Percentiles rank a stretch among this genome's conserved stretches.
phyloP scores from a whole-genome alignment of 768 basidiomycete species.

The Nidula microcarpa region DNA sequence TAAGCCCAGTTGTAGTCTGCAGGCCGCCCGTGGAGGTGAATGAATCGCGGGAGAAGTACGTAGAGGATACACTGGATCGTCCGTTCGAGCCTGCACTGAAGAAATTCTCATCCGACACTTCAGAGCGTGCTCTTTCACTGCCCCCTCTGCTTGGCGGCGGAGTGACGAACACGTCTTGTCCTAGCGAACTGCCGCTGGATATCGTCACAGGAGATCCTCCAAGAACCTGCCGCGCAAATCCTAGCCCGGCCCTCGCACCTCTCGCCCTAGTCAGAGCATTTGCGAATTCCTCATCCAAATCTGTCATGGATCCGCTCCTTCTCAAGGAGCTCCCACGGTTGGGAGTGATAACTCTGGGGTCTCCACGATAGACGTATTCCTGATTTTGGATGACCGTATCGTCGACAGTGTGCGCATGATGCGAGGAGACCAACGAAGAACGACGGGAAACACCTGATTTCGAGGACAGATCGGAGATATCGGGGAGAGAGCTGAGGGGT shows the following conservation, averaged over 20 bases:
- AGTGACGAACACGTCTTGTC: slow-evolving; percentile 36
- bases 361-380: slow-evolving; percentile 69
- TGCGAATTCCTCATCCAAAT: slow-evolving; percentile 59
- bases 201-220: slow-evolving; percentile 69
- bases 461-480: slow-evolving; percentile 57
- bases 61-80: slow-evolving; percentile 28
- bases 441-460: slow-evolving; percentile 29
- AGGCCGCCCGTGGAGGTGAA: slow-evolving; percentile 19
- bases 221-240: slow-evolving; percentile 31
- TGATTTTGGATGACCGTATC: slow-evolving; percentile 67
- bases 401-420: slow-evolving; percentile 67
- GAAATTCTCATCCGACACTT: slow-evolving; percentile 34
- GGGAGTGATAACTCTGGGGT: slow-evolving; percentile 69
- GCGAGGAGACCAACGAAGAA: slow-evolving; percentile 50
- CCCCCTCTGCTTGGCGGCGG: slow-evolving; percentile 35
- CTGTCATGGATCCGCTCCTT: slow-evolving; percentile 75
- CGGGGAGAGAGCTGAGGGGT: slow-evolving; percentile 66
- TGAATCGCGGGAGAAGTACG: slow-evolving; percentile 28
- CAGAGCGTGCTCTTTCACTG: slow-evolving; percentile 26
- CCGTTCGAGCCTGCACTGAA: slow-evolving; percentile 32
- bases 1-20: slow-evolving; percentile 23
- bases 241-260: slow-evolving; percentile 32
- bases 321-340: slow-evolving; percentile 39
- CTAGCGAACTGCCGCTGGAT: slow-evolving; percentile 60
- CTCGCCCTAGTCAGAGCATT: slow-evolving; percentile 44